A percentile compares a stretch with the other conserved stretches of the same genome.
Conservation (phyloP, 2,329 filamentous ascomycete genomes). For the Pseudomassariella vexata region DNA sequence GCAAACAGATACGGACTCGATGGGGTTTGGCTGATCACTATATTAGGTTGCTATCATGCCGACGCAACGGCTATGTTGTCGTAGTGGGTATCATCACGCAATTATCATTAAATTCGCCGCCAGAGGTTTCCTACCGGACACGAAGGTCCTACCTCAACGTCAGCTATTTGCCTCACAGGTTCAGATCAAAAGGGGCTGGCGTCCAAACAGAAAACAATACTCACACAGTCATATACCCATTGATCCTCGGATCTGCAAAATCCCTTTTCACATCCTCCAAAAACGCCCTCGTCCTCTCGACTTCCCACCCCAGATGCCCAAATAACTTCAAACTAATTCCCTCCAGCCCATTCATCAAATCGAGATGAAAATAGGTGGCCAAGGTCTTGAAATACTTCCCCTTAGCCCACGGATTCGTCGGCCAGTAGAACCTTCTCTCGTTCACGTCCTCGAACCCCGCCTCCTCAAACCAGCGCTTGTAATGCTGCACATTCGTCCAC, state of each 20-base stretch:
- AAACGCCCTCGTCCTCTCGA: slow-evolving; percentile 10
- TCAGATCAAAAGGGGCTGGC: no score
- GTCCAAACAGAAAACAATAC: no score
- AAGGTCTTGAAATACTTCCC: slow-evolving; percentile 16
- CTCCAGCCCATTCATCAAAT: no score
- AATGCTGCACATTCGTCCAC: slow-evolving; percentile 5
- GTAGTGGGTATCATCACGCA: no score
- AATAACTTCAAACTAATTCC: slow-evolving; percentile 12
- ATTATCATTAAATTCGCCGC: no score
- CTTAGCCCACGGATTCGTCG: slow-evolving; percentile 15
- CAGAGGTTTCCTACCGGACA: no score
- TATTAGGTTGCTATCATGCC: no score
- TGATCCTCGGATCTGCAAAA: slow-evolving; percentile 11
- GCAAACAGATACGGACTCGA: no score
- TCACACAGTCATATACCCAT: slow-evolving; percentile 11
- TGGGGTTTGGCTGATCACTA: no score
- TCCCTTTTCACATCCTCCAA: slow-evolving; percentile 11
- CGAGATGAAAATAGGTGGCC: slow-evolving; percentile 8
- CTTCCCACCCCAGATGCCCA: slow-evolving; percentile 11
- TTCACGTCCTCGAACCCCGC: slow-evolving; percentile 14
- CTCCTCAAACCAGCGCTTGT: slow-evolving; percentile 12
- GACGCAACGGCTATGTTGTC: no score
- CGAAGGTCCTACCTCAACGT: no score
- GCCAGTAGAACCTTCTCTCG: slow-evolving; percentile 12
- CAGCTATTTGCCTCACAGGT: no score